A percentile compares a stretch with the other conserved stretches of the same genome.
Evolutionary conservation across 2,329 filamentous ascomycete genomes (phyloP).

Genomic region (Alternaria longipes): DNA sequence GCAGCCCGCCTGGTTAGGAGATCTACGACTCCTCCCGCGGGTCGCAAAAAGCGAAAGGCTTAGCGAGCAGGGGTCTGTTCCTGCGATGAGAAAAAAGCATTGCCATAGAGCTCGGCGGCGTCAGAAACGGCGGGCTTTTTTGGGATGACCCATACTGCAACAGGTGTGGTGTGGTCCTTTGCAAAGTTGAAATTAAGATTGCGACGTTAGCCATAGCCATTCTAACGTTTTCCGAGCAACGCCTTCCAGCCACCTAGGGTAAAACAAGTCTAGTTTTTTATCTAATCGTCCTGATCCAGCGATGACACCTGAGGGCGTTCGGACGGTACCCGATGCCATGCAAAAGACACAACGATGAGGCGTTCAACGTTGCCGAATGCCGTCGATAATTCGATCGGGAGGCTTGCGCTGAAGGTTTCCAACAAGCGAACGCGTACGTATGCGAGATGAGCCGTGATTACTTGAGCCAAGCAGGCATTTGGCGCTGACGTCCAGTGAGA

Average conservation of each 20-base stretch:
- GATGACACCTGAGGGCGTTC: constrained; percentile 30
- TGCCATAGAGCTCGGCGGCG: constrained; percentile 32
- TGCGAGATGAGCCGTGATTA: constrained; percentile 17
- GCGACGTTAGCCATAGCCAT: constrained; percentile 34
- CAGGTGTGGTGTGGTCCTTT: constrained; percentile 28
- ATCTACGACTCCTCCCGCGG: constrained; percentile 36
- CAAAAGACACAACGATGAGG: constrained; percentile 1
- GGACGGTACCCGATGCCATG: constrained; percentile 14
- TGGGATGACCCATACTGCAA: constrained; percentile 31
- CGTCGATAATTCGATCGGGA: not conserved
- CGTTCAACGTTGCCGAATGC: not conserved
- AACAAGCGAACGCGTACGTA: constrained; percentile 17
- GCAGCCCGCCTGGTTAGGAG: constrained; percentile 27
- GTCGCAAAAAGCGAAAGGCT: constrained; percentile 34
- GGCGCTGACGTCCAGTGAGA: constrained; percentile 20
- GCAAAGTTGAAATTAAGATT: constrained; percentile 39
- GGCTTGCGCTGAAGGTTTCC: constrained; percentile 1
- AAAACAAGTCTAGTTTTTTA: constrained; percentile 17
- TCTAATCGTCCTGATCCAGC: constrained; percentile 23
- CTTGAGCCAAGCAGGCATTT: constrained; percentile 11
- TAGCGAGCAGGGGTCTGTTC: constrained; percentile 24
- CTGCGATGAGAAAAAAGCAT: constrained; percentile 25
- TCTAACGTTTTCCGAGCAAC: constrained; percentile 15
- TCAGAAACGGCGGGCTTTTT: constrained; percentile 36
- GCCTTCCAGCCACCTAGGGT: constrained; percentile 20